Evolutionary conservation across 345 rosid genomes (phyloP).

Genomic region (Sisymbrium altissimum): DNA sequence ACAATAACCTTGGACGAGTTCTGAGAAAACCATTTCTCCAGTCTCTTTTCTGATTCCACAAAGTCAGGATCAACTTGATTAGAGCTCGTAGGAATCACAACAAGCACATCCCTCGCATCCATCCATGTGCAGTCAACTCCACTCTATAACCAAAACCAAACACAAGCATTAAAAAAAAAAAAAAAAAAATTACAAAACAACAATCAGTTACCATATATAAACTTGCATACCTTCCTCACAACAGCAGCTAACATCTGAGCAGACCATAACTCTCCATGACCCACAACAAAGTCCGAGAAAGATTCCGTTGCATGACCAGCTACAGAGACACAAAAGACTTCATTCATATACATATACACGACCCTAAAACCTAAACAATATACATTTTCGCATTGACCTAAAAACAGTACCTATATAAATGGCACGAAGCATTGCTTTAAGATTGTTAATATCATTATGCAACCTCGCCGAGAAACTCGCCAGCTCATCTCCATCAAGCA

Average conservation of each 20-base stretch:
- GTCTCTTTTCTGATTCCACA: conserved; percentile 62
- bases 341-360: background rate
- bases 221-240: conserved; percentile 60
- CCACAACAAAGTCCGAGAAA: conserved; percentile 90
- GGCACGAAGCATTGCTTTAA: conserved; percentile 96
- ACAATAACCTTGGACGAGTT: conserved; percentile 57
- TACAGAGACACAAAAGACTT: conserved; percentile 34
- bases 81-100: conserved; percentile 77
- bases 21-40: conserved; percentile 76
- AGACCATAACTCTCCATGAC: conserved; percentile 98
- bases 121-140: conserved; percentile 83
- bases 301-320: conserved; percentile 98
- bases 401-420: conserved; percentile 66
- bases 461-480: conserved; percentile 59
- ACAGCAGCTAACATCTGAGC: conserved; percentile 86
- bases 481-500: conserved; percentile 74
- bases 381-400: background rate
- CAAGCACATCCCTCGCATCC: conserved; percentile 94
- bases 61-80: conserved; percentile 96
- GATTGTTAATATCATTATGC: conserved; percentile 72
- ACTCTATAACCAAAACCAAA: conserved; percentile 41
- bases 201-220: background rate
- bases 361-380: background rate
- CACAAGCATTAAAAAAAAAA: conserved; percentile 2
- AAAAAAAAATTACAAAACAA: background rate